phyloP scores from a whole-genome alignment of 768 basidiomycete genomes.

The Pleurotus cornucopiae region DNA sequence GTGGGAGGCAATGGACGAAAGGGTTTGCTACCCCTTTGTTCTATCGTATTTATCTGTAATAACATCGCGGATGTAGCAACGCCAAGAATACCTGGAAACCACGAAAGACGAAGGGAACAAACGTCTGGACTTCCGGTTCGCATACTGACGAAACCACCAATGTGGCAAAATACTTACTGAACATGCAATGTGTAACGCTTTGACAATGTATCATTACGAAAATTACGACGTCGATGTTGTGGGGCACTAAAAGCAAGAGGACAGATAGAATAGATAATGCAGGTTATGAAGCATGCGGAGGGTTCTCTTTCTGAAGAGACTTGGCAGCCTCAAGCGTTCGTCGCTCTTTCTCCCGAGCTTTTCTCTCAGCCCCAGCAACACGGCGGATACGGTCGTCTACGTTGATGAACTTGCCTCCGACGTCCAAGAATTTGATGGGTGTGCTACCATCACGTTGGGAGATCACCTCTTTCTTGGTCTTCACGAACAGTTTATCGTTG shows the following conservation, averaged over 20 bases:
- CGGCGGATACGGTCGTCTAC: constrained; percentile 41
- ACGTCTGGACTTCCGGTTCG: constrained; percentile 60
- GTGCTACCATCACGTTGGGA: constrained; percentile 43
- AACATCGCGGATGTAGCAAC: constrained; percentile 33
- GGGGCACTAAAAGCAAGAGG: too few species aligned
- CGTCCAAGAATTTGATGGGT: constrained; percentile 64
- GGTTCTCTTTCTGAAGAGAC: not conserved
- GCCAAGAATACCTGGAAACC: constrained; percentile 51
- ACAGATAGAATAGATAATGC: too few species aligned
- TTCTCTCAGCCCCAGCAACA: constrained; percentile 4
- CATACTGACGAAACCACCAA: constrained; percentile 32
- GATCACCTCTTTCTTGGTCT: constrained; percentile 30
- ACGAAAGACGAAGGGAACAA: constrained; percentile 61
- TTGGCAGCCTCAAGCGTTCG: not conserved
- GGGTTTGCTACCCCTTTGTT: constrained; percentile 28
- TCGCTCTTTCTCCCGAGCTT: not conserved
- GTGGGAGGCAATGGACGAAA: constrained; percentile 46
- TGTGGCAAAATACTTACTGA: not conserved
- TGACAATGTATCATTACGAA: too few species aligned
- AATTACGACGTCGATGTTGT: too few species aligned
- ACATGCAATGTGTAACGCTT: too few species aligned
- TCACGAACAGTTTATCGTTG: constrained; percentile 32
- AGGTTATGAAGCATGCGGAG: not conserved
- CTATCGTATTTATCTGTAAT: not conserved
- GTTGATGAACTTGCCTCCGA: constrained; percentile 68